Evolutionary conservation across 2,329 filamentous ascomycete genomes (phyloP).

Genomic region (Fusarium sp.): DNA sequence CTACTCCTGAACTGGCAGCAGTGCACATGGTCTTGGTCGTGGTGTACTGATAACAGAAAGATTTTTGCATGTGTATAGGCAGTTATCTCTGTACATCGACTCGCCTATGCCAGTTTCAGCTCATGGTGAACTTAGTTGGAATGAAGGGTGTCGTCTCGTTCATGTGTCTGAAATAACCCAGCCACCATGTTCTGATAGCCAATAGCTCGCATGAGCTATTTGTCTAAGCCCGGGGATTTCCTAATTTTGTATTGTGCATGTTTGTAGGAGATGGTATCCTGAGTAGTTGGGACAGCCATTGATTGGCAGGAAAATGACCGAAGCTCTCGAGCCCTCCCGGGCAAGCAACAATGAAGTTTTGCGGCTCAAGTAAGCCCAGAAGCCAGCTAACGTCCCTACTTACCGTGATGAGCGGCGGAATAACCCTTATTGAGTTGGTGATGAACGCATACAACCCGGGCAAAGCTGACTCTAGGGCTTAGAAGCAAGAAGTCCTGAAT

Average conservation of each 20-base stretch:
- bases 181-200: no score
- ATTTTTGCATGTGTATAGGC: no score
- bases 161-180: no score
- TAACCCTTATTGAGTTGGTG: neutral
- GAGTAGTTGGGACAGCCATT: no score
- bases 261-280: neutral
- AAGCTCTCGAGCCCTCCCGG: neutral
- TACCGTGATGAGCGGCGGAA: neutral
- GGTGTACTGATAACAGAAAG: neutral
- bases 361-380: slow-evolving; percentile 5
- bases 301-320: no score
- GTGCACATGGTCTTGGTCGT: neutral
- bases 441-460: neutral
- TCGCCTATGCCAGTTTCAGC: no score
- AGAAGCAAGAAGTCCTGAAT: neutral
- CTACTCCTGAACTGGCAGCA: slow-evolving; percentile 15
- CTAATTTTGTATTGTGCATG: neutral
- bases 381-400: neutral
- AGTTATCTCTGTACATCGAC: no score
- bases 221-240: no score
- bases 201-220: no score
- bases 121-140: no score
- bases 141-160: no score
- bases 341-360: neutral
- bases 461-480: neutral